phyloP scores from a whole-genome alignment of 305 asterid genomes.

The Striga hermonthica region DNA sequence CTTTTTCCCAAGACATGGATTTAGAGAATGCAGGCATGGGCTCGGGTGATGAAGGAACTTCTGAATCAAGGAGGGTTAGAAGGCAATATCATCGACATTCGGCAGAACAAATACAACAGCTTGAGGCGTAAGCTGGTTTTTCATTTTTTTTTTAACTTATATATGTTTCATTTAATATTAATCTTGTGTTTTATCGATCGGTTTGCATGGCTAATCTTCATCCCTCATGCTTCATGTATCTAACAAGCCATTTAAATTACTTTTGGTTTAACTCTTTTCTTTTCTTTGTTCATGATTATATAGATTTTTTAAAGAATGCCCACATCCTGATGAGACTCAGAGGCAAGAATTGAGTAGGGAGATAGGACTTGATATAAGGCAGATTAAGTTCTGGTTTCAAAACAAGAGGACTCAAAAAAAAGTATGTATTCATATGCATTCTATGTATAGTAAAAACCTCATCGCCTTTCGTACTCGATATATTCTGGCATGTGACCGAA shows the following conservation, averaged over 20 bases:
- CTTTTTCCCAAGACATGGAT: slow-evolving; percentile 34
- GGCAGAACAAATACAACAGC: slow-evolving; percentile 53
- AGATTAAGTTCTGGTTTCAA: slow-evolving; percentile 84
- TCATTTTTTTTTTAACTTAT: background rate
- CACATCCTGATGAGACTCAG: slow-evolving; percentile 63
- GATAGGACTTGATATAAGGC: slow-evolving; percentile 57
- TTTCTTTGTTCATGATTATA: slow-evolving; percentile 24
- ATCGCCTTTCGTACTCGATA: background rate
- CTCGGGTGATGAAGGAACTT: slow-evolving; percentile 49
- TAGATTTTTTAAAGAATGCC: slow-evolving; percentile 66
- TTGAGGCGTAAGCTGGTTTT: slow-evolving; percentile 48
- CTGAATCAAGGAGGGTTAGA: slow-evolving; percentile 38
- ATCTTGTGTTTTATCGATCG: too few relatives aligned
- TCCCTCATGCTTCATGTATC: too few relatives aligned
- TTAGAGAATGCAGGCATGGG: slow-evolving; percentile 41
- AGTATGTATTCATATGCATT: slow-evolving; percentile 34
- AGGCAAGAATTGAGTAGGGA: slow-evolving; percentile 55
- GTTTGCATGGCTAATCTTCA: too few relatives aligned
- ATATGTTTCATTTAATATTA: too few relatives aligned
- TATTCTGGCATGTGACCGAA: background rate
- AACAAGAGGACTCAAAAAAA: slow-evolving; percentile 69
- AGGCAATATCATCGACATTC: slow-evolving; percentile 61
- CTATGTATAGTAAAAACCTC: too few relatives aligned
- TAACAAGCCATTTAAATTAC: background rate
- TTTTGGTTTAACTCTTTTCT: slow-evolving; percentile 13